These are phyloP conservation scores for Wickerhamomyces alni DNA, from an alignment of 805 yeast genomes.

Conservation along the genomic window DNA sequence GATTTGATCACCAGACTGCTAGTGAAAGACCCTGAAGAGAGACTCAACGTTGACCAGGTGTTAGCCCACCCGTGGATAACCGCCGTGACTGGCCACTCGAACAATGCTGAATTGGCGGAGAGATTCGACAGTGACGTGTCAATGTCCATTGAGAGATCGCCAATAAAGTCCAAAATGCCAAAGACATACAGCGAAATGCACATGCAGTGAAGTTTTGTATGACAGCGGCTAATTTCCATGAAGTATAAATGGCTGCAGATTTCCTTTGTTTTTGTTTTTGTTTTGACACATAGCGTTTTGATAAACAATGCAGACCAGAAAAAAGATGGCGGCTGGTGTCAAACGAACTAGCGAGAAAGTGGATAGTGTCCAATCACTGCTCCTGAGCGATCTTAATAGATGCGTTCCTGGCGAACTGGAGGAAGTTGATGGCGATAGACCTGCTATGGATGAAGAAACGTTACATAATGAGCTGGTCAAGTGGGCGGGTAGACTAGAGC, in stretches of 20 bases:
- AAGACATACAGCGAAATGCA: conserved; percentile 34
- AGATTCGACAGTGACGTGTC: conserved; percentile 1
- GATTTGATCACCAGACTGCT: conserved; percentile 60
- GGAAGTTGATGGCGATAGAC: not conserved
- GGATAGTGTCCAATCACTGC: not conserved
- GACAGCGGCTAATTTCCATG: conserved; percentile 5
- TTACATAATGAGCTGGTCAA: conserved; percentile 30
- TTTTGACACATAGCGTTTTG: not conserved
- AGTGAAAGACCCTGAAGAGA: conserved; percentile 55
- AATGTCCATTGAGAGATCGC: conserved; percentile 20
- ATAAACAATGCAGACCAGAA: not conserved
- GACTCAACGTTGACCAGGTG: conserved; percentile 83
- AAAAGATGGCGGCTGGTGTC: conserved; percentile 2
- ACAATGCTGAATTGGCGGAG: conserved; percentile 1
- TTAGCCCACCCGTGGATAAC: conserved; percentile 83
- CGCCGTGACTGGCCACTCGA: conserved; percentile 1
- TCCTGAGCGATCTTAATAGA: not conserved
- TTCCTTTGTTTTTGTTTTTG: not conserved
- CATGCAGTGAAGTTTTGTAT: conserved; percentile 4
- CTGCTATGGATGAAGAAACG: conserved; percentile 12
- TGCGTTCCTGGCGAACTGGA: not conserved
- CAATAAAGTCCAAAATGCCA: conserved; percentile 25
- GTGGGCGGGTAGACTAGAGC: conserved; percentile 48
- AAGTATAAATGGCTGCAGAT: not conserved
- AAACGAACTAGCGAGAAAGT: not conserved